Conservation (phyloP, 768 basidiomycete species). For the Stropharia rugosoannulata region DNA sequence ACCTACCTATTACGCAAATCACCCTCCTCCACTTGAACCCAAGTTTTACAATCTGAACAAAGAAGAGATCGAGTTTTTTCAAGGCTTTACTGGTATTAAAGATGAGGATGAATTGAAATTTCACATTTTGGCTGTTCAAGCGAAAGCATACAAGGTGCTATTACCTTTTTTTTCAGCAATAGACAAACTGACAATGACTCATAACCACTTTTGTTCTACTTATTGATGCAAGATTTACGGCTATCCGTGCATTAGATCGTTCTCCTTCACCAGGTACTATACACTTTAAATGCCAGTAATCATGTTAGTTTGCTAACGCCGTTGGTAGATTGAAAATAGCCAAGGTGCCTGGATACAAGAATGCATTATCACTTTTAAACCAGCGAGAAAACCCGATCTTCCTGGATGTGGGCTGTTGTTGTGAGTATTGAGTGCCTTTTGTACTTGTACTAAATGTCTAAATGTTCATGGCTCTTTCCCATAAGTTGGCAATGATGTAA, state of each 20-base stretch:
- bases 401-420: constrained; percentile 40
- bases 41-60: constrained; percentile 21
- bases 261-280: constrained; percentile 22
- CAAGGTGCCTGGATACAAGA: constrained; percentile 28
- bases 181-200: not conserved
- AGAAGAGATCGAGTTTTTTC: constrained; percentile 31
- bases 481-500: constrained; percentile 39
- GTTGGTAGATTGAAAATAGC: constrained; percentile 28
- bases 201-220: not conserved
- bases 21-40: constrained; percentile 18
- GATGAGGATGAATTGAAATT: constrained; percentile 32
- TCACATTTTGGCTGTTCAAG: constrained; percentile 34
- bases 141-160: constrained; percentile 28
- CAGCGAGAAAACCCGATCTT: constrained; percentile 29
- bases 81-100: constrained; percentile 31
- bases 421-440: constrained; percentile 20
- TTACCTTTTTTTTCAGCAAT: not conserved
- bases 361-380: constrained; percentile 23
- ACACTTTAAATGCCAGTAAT: not conserved
- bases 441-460: not conserved
- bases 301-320: not conserved
- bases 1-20: not conserved
- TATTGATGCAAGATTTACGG: constrained; percentile 22
- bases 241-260: constrained; percentile 37
- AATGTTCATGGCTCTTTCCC: not conserved